A percentile compares a stretch with the other conserved stretches of the same genome.
Conservation (phyloP, 2,329 filamentous ascomycete genomes). For the Septoria linicola region DNA sequence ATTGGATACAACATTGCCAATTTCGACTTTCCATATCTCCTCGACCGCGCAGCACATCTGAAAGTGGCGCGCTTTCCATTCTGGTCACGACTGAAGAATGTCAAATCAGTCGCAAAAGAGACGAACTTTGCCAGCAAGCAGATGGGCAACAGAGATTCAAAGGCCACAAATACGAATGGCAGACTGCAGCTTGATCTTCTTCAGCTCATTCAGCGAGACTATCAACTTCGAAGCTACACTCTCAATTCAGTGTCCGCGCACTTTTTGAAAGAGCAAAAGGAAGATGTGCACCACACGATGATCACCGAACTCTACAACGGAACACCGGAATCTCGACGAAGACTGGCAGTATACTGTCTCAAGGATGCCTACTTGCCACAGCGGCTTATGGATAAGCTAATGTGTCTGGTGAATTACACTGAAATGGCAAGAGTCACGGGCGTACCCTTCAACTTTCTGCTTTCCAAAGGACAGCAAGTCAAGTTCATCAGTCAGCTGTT, state of each 20-base stretch:
- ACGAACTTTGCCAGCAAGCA: conserved; percentile 96
- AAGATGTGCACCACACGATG: conserved; percentile 98
- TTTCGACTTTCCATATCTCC: conserved; percentile 95
- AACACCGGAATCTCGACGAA: conserved; percentile 84
- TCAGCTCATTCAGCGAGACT: conserved; percentile 91
- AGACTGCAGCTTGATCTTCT: conserved; percentile 88
- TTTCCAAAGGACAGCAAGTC: conserved; percentile 91
- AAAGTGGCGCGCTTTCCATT: conserved; percentile 79
- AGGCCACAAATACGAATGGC: conserved; percentile 91
- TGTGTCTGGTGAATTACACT: conserved; percentile 97
- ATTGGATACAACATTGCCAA: conserved; percentile 99
- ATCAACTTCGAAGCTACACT: conserved; percentile 94
- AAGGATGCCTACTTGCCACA: conserved; percentile 97
- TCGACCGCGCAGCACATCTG: conserved; percentile 82
- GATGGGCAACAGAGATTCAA: conserved; percentile 94
- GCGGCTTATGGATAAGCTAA: conserved; percentile 92
- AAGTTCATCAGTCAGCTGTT: conserved; percentile 98
- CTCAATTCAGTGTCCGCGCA: conserved; percentile 94
- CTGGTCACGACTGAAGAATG: conserved; percentile 75
- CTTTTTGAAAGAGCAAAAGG: conserved; percentile 95
- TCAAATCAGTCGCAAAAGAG: conserved; percentile 70
- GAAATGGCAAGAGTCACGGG: conserved; percentile 99
- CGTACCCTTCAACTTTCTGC: conserved; percentile 91
- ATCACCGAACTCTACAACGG: conserved; percentile 98
- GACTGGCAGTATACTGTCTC: conserved; percentile 90